Evolutionary conservation across 208 protist species (phyloP).

Genomic region (Trypanosoma brucei): DNA sequence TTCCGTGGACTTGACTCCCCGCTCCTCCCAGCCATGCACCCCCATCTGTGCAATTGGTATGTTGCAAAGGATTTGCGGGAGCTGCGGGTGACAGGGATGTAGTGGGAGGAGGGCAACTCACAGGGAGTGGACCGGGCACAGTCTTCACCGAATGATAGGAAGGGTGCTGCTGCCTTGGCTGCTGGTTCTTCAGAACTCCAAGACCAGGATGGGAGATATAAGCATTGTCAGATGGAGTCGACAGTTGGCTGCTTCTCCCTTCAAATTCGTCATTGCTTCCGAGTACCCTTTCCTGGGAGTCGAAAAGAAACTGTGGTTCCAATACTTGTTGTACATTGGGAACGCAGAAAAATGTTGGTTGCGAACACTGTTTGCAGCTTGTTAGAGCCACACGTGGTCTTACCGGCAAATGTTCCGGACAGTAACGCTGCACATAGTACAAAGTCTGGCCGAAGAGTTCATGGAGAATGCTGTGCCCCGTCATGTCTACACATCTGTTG

Average conservation of each 20-base stretch:
- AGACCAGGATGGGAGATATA: conserved; percentile 20
- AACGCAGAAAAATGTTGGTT: conserved; percentile 61
- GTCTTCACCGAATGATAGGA: neutral
- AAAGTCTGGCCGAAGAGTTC: conserved; percentile 65
- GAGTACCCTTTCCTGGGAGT: conserved; percentile 11
- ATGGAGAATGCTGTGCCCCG: conserved; percentile 29
- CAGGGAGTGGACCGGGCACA: neutral
- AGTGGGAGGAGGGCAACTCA: neutral
- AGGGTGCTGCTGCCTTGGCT: neutral
- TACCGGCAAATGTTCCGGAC: conserved; percentile 38
- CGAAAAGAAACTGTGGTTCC: conserved; percentile 59
- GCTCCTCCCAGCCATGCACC: neutral
- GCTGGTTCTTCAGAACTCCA: conserved; percentile 4
- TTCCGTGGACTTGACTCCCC: neutral
- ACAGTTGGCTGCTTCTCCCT: conserved; percentile 4
- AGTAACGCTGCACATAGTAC: conserved; percentile 25
- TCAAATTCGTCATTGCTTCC: conserved; percentile 12
- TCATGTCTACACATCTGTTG: neutral
- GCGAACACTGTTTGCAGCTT: conserved; percentile 39
- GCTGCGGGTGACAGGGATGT: neutral
- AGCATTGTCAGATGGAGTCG: conserved; percentile 31
- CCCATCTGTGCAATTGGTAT: neutral
- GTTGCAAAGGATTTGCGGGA: neutral
- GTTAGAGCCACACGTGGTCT: conserved; percentile 15
- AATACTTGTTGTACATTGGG: conserved; percentile 52